phyloP scores from a whole-genome alignment of 352 stramenopile species.

The Pseudoperonospora humuli region DNA sequence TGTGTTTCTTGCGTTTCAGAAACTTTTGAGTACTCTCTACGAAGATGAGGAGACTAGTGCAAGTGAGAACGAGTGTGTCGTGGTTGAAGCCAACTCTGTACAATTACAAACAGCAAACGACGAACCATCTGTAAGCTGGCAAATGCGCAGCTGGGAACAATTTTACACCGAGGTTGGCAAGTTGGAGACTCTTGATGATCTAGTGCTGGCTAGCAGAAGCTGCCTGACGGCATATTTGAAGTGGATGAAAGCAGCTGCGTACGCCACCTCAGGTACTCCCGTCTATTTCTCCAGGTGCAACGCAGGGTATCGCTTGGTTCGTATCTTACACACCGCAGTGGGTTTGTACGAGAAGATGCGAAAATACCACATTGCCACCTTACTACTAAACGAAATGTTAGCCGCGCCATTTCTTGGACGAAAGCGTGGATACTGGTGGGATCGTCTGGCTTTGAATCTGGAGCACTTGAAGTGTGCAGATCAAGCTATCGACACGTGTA shows the following conservation, averaged over 20 bases:
- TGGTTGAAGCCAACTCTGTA: neutral
- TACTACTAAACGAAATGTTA: conserved; percentile 63
- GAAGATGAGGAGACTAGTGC: conserved; percentile 21
- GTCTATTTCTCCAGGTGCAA: conserved; percentile 62
- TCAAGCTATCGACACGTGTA: conserved; percentile 40
- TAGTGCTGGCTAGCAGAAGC: conserved; percentile 42
- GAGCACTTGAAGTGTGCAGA: conserved; percentile 59
- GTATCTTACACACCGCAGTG: conserved; percentile 48
- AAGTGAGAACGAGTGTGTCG: conserved; percentile 5
- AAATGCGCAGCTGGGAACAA: conserved; percentile 43
- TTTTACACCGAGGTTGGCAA: conserved; percentile 33
- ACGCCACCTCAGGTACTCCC: conserved; percentile 3
- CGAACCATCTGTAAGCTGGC: conserved; percentile 21
- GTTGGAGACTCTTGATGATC: conserved; percentile 49
- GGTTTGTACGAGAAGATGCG: conserved; percentile 68
- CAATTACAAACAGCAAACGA: neutral
- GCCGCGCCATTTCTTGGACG: conserved; percentile 39
- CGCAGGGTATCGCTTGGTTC: conserved; percentile 57
- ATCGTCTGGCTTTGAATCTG: conserved; percentile 62
- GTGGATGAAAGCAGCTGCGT: conserved; percentile 30
- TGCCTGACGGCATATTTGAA: conserved; percentile 41
- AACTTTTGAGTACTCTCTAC: conserved; percentile 18
- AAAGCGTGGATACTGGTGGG: conserved; percentile 71
- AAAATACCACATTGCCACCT: conserved; percentile 57
- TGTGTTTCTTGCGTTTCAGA: conserved; percentile 44